Base-by-base conservation (phyloP, 2,329 filamentous ascomycete genomes). In the Fusarium sp. region DNA sequence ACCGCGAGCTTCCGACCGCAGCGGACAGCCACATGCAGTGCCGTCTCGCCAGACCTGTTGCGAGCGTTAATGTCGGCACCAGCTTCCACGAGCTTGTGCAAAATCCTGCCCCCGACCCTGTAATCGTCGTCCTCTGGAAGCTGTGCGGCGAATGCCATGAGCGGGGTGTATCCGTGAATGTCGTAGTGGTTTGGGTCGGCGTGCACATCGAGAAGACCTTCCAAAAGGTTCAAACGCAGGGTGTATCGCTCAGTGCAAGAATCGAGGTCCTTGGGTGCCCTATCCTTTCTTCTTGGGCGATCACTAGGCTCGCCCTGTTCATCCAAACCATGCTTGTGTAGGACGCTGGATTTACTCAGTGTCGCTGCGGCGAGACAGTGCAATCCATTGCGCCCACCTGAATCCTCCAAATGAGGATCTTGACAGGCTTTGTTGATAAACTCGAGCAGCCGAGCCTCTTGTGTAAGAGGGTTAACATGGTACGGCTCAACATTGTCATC, bases 291-390 rank as follows among this genome's bases (percentile, higher is more conserved):
- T 1, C 60, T 43, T 3, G 62, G 72, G 20, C 58, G 64, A 7
- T 63, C 58, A 16, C 43, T 48, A 1, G 74, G 78, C 9, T 78
- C 11, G 1, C 64, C 52, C 5, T 57, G 13, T 6, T 71, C 68
- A 11, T 76, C 74, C n/a, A 78, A 64, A 6, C 66, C 58, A 25
- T 79, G 70, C 58, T 83, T 84, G 61, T 82, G 80, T 16, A 82
- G 78, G 11, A 86, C 79, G 25, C 82, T 83, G 5, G 81, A 79
- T 35, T 80, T 64, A 72, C 85, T 84, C 1, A 90, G 80, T n/a
- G 85, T 85, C 8, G 86, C 88, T 68, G 87, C 85, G 3, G 89
- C 89, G n/a, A 91, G 85, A 70, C 88, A 90, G 73, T 91, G 89
- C 18, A 91, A 82, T 10, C 86, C 88, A 69, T 91, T 91, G 25